These are phyloP conservation scores for Ramularia collo-cygni DNA, from an alignment of 2,329 filamentous ascomycete species.

Conservation along the genomic window DNA sequence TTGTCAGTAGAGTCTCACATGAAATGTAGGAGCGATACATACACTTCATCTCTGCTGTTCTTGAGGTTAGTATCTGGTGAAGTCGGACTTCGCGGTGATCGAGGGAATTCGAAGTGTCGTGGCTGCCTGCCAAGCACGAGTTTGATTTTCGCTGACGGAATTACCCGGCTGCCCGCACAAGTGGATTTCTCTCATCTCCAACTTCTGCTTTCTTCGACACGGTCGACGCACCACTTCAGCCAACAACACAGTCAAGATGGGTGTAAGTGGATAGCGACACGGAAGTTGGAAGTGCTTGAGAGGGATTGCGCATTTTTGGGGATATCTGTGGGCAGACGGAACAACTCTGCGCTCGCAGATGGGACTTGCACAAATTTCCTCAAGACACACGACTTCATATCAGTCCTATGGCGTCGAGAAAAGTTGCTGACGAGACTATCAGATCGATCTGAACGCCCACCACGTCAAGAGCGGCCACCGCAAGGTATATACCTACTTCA, in stretches of 20 bases:
- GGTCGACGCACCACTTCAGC: conserved; percentile 13
- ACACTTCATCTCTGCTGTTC: conserved; percentile 32
- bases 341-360: background rate
- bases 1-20: conserved; percentile 30
- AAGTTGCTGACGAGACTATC: conserved; percentile 2
- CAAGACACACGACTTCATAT: background rate
- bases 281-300: conserved; percentile 1
- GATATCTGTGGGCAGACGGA: background rate
- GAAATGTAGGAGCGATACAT: conserved; percentile 14
- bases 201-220: conserved; percentile 3
- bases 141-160: no score
- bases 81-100: no score
- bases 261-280: conserved; percentile 8
- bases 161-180: no score
- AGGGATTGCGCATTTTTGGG: background rate
- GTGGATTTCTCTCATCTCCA: no score
- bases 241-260: conserved; percentile 17
- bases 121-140: no score
- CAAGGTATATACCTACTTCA: conserved; percentile 18
- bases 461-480: conserved; percentile 25
- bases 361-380: background rate
- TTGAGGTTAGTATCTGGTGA: conserved; percentile 1
- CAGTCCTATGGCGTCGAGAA: background rate
- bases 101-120: no score
- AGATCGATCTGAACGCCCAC: conserved; percentile 22